These are phyloP conservation scores for Isochrysis galbana DNA, from an alignment of 78 protist genomes.

Conservation along the genomic window DNA sequence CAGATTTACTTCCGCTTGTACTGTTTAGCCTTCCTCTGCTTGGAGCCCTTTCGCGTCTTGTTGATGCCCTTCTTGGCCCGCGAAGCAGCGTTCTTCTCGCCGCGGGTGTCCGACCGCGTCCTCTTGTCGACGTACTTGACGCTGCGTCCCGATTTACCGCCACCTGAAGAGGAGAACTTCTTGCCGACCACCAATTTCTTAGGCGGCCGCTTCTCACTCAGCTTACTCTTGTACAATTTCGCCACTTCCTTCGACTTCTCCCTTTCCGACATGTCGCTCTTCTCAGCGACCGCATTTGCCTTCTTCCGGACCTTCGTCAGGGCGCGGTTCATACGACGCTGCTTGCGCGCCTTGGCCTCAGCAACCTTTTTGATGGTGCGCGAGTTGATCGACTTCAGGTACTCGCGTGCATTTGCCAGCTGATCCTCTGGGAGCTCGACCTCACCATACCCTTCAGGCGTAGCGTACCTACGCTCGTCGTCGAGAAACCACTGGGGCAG, in stretches of 20 bases:
- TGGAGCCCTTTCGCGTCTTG: constrained; percentile 11
- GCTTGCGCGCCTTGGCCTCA: constrained; percentile 86
- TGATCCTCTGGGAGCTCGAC: background rate
- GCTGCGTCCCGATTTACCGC: background rate
- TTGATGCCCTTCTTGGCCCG: background rate
- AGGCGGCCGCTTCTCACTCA: background rate
- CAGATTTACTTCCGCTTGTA: too few relatives aligned
- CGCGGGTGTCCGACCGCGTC: background rate
- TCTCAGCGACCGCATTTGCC: constrained; percentile 51
- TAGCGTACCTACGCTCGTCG: constrained; percentile 51
- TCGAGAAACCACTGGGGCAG: constrained; percentile 75
- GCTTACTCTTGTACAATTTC: constrained; percentile 38
- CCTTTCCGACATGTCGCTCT: constrained; percentile 56
- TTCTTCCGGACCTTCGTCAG: constrained; percentile 23
- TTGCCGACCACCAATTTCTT: background rate
- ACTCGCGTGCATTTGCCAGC: background rate
- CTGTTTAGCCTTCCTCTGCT: background rate
- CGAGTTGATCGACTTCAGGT: constrained; percentile 40
- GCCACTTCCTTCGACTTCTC: constrained; percentile 32
- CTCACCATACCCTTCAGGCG: background rate
- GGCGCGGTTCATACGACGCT: background rate
- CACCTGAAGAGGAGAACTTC: background rate
- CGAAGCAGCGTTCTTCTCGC: background rate
- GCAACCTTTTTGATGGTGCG: constrained; percentile 80
- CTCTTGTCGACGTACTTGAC: constrained; percentile 26